A percentile compares a stretch with the other conserved stretches of the same genome.
These are phyloP conservation scores for Botrytis sinoallii DNA, from an alignment of 2,329 filamentous ascomycete genomes.

Conservation along the genomic window DNA sequence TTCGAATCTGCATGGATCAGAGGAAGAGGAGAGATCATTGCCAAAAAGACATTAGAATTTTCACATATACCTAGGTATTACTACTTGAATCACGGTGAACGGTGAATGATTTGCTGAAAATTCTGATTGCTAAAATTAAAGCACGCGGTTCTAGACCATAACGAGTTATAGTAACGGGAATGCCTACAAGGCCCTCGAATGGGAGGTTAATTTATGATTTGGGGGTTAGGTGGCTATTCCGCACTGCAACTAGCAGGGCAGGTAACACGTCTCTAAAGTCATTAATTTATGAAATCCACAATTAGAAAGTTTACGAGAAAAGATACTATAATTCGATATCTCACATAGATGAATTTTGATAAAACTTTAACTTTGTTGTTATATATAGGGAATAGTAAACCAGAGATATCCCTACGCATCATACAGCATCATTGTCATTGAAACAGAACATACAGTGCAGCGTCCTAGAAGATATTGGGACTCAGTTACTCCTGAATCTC, in stretches of 20 bases:
- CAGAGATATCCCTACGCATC: neutral
- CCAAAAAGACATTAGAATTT: neutral
- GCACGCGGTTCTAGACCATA: neutral
- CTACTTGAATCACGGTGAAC: neutral
- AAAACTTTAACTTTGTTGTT: neutral
- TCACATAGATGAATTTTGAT: conserved; percentile 1
- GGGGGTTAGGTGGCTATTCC: neutral
- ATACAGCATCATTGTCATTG: neutral
- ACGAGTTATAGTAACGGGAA: neutral
- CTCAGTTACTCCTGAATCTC: conserved; percentile 10
- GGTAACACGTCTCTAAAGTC: conserved; percentile 2
- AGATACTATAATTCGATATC: conserved; percentile 8
- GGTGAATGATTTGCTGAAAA: neutral
- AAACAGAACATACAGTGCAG: neutral
- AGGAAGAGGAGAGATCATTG: neutral
- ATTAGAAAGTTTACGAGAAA: neutral
- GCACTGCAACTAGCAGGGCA: neutral
- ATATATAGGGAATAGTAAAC: neutral
- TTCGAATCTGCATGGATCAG: neutral
- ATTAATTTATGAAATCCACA: neutral
- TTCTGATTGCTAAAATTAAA: neutral
- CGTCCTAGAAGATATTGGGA: neutral
- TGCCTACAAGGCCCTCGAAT: neutral
- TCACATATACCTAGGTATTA: neutral
- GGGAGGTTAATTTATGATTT: neutral